Base-by-base conservation (phyloP, 768 basidiomycete species). In the Tylopilus subfusipes region DNA sequence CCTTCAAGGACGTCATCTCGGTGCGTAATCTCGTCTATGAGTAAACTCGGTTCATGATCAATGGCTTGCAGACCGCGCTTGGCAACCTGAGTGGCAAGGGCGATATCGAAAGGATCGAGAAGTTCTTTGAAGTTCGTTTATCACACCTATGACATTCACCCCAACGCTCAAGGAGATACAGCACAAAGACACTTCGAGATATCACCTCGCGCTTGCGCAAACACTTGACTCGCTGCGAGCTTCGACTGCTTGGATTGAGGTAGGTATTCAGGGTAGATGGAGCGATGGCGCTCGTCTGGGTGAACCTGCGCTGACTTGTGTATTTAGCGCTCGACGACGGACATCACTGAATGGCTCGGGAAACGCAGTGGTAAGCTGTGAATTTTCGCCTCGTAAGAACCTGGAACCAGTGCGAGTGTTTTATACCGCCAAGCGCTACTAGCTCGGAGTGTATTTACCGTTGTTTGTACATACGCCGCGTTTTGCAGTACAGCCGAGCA, bases 101-200 rank as follows among this genome's bases (percentile, higher is more conserved):
- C 54, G 95, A 97, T 72, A 76, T 80, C 39, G 72, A 83, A 48
- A 76, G 75, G 21, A 77, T 83, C 14, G 78, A 78, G 48, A 79
- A 72, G 5, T 96, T 91, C 78, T 98, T 93, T 78, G 80, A 85
- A 77, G 87, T 84, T 68, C 68, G 72, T 54, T 31, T 42, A 38
- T 48, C 39, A 22, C 14, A 27, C 27, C 12, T 42, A 19, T 30
- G 24, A 6, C 27, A 42, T 36, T 29, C 14, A 29, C 25, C 13
- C 8, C 14, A 4, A 43, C 33, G n/a, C 34, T 56, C 6, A 51
- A 43, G 13, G 33, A 30, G 54, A 31, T 31, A 27, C 55, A 86
- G 83, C 76, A 76, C 65, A 86, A 83, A 70, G 83, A 90, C 68
- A 82, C 77, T 7, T 82, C 84, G 49, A 88, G 85, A 69, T 90